A percentile compares a stretch with the other conserved stretches of the same genome.
Conservation (phyloP, 371 early-diverging fungal genomes). For the Massospora cicadina region DNA sequence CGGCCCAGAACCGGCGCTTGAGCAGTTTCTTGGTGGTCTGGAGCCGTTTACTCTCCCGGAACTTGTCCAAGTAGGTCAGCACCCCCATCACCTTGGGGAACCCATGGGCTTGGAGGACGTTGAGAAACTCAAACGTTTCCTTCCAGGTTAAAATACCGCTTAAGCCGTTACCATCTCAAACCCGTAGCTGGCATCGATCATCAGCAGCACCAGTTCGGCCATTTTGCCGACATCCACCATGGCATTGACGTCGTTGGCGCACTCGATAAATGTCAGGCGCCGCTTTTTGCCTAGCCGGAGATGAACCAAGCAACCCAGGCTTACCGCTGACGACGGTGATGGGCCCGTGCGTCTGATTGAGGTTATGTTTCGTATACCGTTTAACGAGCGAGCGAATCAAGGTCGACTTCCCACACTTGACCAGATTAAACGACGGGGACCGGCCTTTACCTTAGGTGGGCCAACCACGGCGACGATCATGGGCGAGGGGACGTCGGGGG, state of each 20-base stretch:
- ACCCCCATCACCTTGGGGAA: slow-evolving; percentile 97
- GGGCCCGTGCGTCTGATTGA: slow-evolving; percentile 83
- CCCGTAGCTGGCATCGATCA: slow-evolving; percentile 92
- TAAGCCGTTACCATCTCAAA: slow-evolving; percentile 73
- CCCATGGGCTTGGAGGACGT: slow-evolving; percentile 93
- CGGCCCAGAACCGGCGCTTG: slow-evolving; percentile 97
- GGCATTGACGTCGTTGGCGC: slow-evolving; percentile 87
- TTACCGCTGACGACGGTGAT: slow-evolving; percentile 85
- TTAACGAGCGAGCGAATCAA: slow-evolving; percentile 89
- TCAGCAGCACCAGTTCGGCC: slow-evolving; percentile 89
- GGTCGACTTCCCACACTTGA: slow-evolving; percentile 85
- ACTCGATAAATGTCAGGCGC: slow-evolving; percentile 91
- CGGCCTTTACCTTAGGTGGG: slow-evolving; percentile 59
- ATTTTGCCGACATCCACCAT: slow-evolving; percentile 97
- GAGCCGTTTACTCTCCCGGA: slow-evolving; percentile 76
- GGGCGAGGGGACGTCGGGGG: slow-evolving; percentile 80
- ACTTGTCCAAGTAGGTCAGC: slow-evolving; percentile 84
- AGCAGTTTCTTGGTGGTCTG: slow-evolving; percentile 79
- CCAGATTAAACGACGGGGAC: not conserved
- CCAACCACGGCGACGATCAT: slow-evolving; percentile 90
- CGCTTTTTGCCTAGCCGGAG: slow-evolving; percentile 52
- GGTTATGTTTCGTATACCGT: slow-evolving; percentile 80
- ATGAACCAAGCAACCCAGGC: not conserved
- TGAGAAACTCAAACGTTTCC: slow-evolving; percentile 98
- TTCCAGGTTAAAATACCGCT: slow-evolving; percentile 8